Evolutionary conservation across 2,329 filamentous ascomycete species (phyloP), one percentile per base, ranked within the genome.

Genomic region (Arthrinium puccinioides): DNA sequence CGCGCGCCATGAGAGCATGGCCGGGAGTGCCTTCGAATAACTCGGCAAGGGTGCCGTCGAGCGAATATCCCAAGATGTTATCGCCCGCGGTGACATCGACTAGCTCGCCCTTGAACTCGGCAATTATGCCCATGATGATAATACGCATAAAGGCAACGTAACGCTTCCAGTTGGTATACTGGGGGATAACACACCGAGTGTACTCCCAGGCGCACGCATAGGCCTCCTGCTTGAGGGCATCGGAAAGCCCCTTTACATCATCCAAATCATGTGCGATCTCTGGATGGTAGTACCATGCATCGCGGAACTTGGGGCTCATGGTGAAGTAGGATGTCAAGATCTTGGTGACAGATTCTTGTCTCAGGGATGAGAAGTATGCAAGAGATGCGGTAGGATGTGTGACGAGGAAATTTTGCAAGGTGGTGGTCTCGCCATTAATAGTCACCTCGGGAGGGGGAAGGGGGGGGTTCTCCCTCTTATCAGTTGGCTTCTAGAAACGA

Each of bases 201-300:
- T 54, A 54, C 37, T 53, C 48, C 44, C 46, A 54, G 1, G 48
- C 49, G 9, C 39, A 46, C 8, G 46, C 47, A 6, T 49, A 30
- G 3, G 39, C 31, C 32, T 54, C 49, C 5, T 36, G 19, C 16
- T 46, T 42, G 24, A 42, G 19, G 10, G 28, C 14, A 16, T 46
- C 28, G 1, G 36, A 29, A 9, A 47, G 28, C 4, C n/a, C 24
- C 3, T n/a, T 15, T 3, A 37, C 31, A 10, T 33, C 31, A 3
- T 44, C 24, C 18, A 40, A 19, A 23, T 48, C 40, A 21, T 33
- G 35, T 18, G 32, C 40, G 6, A 46, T 40, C 6, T 46, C 44
- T 9, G 21, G 15, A 3, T 39, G 42, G 13, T 44, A 46, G 15
- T 37, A 43, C 29, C 37, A 46, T 14, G 20, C 19, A 16, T 36